Evolutionary conservation across 306 rosid genomes (phyloP).

Genomic region (Calophaca sinica): DNA sequence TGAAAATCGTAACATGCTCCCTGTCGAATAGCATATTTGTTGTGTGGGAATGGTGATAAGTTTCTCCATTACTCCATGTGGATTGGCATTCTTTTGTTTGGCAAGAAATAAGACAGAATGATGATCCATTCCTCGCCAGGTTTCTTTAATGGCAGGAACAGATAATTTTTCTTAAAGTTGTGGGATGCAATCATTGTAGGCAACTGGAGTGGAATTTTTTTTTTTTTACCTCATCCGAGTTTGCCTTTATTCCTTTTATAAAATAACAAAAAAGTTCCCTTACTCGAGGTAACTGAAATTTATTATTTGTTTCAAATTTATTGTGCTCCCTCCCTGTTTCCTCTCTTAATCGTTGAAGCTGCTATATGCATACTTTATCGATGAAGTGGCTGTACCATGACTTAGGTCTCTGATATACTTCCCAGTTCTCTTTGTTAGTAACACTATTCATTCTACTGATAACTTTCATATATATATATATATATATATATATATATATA

Average conservation of each 20-base stretch:
- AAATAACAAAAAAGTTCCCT: background rate
- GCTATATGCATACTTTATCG: background rate
- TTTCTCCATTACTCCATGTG: background rate
- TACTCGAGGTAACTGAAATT: background rate
- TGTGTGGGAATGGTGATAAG: background rate
- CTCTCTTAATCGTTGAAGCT: background rate
- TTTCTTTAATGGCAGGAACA: background rate
- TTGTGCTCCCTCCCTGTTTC: background rate
- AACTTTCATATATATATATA: no score
- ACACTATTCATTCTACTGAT: no score
- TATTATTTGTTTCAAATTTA: background rate
- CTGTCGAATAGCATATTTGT: background rate
- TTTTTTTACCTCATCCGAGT: no score
- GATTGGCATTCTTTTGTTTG: background rate
- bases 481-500: no score
- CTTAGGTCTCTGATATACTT: no score
- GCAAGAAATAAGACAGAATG: background rate
- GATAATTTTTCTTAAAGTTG: no score
- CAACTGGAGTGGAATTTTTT: background rate
- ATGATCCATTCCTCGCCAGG: no score
- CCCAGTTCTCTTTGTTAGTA: no score
- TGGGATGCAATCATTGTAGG: background rate
- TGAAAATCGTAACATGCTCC: no score
- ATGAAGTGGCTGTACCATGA: conserved; percentile 2
- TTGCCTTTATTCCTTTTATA: background rate